Evolutionary conservation across 2,329 filamentous ascomycete species (phyloP), one percentile per base, ranked within the genome.

Genomic region (Colletotrichum brevisporum): DNA sequence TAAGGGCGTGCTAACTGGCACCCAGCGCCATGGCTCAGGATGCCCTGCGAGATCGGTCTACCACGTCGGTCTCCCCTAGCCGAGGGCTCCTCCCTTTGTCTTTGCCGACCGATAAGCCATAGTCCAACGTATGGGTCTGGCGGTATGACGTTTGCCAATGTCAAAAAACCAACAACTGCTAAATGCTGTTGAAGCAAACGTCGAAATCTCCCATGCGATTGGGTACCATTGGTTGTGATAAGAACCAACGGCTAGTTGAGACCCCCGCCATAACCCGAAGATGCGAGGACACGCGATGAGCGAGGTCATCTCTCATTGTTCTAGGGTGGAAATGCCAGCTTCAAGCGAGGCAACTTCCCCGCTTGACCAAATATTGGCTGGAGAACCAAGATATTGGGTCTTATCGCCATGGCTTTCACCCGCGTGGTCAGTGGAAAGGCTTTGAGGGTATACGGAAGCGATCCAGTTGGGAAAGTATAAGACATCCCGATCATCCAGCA

Each of bases 71-170:
- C 8, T 27, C 16, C 6, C 60, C 54, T 31, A 31, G 60, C 53
- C 45, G 41, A 63, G 24, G 64, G 58, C 52, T 57, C 31, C 36
- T 26, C 16, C 16, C 16, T 16, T n/a, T 31, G 24, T 31, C 31
- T 36, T 52, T 55, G 45, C 50, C 43, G 50, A 48, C 51, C 61
- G 62, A 69, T 69, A 69, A 69, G 62, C 50, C 15, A 61, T n/a
- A 69, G 47, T 43, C 51, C 24, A 50, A 15, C 10, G 51, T 15
- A 55, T 24, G 16, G 47, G 43, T 48, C 54, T 36, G 31, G 31
- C 31, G 31, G 31, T 36, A 36, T 36, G 31, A 36, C 31, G 31
- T 36, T 36, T 36, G 31, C 31, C 31, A 36, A 10, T 36, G 31
- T 36, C 8, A 36, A 36, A 36, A 36, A 8, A 36, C 31, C 31